Evolutionary conservation across 208 protist species (phyloP).

Genomic region (Trypanosoma vivax): DNA sequence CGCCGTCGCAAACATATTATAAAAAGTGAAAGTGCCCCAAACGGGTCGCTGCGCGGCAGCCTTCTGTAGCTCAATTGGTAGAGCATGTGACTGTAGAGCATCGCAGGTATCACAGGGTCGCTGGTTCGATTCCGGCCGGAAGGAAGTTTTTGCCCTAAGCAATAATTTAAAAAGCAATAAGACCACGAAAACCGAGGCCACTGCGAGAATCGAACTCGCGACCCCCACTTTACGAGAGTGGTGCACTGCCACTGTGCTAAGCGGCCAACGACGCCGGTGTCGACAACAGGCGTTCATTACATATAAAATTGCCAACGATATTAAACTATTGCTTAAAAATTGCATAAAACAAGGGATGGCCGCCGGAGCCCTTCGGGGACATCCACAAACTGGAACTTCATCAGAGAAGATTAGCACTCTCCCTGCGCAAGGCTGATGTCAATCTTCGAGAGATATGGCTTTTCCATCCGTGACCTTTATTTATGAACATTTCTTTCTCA

Average conservation of each 20-base stretch:
- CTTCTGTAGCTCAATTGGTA: conserved; percentile 36
- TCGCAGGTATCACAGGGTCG: conserved; percentile 25
- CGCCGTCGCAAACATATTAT: no score
- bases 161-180: neutral
- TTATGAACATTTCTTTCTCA: neutral
- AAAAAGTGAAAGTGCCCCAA: no score
- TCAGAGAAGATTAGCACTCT: conserved; percentile 78
- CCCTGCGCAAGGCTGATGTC: conserved; percentile 71
- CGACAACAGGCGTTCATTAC: neutral
- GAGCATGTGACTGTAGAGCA: conserved; percentile 29
- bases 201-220: conserved; percentile 94
- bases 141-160: conserved; percentile 7
- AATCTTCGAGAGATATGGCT: conserved; percentile 66
- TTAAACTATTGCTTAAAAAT: neutral
- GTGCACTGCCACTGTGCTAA: conserved; percentile 95
- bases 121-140: conserved; percentile 34
- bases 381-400: conserved; percentile 71
- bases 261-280: conserved; percentile 37
- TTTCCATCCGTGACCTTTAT: conserved; percentile 4
- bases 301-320: conserved; percentile 1
- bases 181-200: conserved; percentile 54
- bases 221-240: conserved; percentile 95
- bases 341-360: neutral
- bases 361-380: conserved; percentile 41
- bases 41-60: neutral